These are phyloP conservation scores for Clonostachys byssicola DNA, from an alignment of 2,329 filamentous ascomycete species.

Conservation along the genomic window DNA sequence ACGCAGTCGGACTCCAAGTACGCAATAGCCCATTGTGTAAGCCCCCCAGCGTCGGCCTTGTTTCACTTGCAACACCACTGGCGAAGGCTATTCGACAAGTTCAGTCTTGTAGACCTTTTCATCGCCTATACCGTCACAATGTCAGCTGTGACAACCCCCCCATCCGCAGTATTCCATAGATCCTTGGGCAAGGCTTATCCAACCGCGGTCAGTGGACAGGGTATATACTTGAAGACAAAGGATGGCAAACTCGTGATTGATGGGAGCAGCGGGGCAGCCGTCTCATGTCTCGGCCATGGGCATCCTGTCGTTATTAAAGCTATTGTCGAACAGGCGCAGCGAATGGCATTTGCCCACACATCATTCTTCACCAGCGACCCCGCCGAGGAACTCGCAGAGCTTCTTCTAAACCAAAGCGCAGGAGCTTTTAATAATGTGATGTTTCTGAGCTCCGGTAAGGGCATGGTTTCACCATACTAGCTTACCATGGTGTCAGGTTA, in stretches of 20 bases:
- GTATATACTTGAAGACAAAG: conserved; percentile 6
- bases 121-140: too few relatives aligned
- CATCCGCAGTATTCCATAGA: conserved; percentile 3
- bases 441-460: conserved; percentile 11
- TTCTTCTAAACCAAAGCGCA: conserved; percentile 8
- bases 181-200: conserved; percentile 5
- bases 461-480: neutral
- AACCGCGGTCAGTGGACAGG: conserved; percentile 3
- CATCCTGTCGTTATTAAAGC: conserved; percentile 50
- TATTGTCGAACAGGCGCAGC: conserved; percentile 48
- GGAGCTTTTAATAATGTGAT: conserved; percentile 13
- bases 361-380: conserved; percentile 11
- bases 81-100: too few relatives aligned
- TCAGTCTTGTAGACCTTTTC: too few relatives aligned
- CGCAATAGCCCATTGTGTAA: too few relatives aligned
- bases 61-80: too few relatives aligned
- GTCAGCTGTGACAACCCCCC: too few relatives aligned
- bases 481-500: neutral
- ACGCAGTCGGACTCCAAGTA: too few relatives aligned
- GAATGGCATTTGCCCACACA: conserved; percentile 13
- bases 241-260: conserved; percentile 57
- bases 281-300: conserved; percentile 60
- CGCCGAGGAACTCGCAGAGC: conserved; percentile 11
- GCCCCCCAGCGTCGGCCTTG: too few relatives aligned
- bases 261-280: conserved; percentile 63